Percentiles rank a stretch among this genome's conserved stretches.
These are phyloP conservation scores for Annona squamosa DNA, from an alignment of 164 flowering plant genomes.

Conservation along the genomic window DNA sequence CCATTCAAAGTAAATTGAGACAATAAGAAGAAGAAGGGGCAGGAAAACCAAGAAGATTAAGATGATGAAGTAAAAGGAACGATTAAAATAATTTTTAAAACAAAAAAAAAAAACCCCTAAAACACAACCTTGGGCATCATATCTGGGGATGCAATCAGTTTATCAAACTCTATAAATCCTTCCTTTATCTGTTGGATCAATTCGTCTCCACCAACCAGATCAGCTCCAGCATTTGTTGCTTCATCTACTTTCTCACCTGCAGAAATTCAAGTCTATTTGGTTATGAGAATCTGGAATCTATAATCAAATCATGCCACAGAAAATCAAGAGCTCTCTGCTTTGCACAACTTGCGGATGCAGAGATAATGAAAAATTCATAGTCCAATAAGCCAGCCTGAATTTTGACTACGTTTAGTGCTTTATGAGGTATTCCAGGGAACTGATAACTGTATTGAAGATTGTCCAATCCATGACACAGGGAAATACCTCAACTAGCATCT, in stretches of 20 bases:
- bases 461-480: too few relatives aligned
- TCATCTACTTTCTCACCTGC: slow-evolving; percentile 93
- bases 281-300: slow-evolving; percentile 7
- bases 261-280: slow-evolving; percentile 10
- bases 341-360: background rate
- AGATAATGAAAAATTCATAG: background rate
- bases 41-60: too few relatives aligned
- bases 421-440: too few relatives aligned
- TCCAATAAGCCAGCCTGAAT: too few relatives aligned
- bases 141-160: slow-evolving; percentile 92
- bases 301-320: background rate
- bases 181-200: slow-evolving; percentile 81
- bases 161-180: slow-evolving; percentile 96
- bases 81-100: background rate
- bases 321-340: background rate
- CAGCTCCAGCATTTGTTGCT: slow-evolving; percentile 97
- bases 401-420: too few relatives aligned
- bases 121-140: slow-evolving; percentile 94
- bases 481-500: too few relatives aligned
- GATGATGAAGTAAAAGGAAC: too few relatives aligned
- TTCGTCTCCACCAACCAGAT: slow-evolving; percentile 92
- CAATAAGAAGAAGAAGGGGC: too few relatives aligned
- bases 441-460: too few relatives aligned
- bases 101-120: slow-evolving; percentile 3
- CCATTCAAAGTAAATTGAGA: too few relatives aligned